These are phyloP conservation scores for Silene noctiflora DNA, from an alignment of 179 eudicot species.

Conservation along the genomic window DNA sequence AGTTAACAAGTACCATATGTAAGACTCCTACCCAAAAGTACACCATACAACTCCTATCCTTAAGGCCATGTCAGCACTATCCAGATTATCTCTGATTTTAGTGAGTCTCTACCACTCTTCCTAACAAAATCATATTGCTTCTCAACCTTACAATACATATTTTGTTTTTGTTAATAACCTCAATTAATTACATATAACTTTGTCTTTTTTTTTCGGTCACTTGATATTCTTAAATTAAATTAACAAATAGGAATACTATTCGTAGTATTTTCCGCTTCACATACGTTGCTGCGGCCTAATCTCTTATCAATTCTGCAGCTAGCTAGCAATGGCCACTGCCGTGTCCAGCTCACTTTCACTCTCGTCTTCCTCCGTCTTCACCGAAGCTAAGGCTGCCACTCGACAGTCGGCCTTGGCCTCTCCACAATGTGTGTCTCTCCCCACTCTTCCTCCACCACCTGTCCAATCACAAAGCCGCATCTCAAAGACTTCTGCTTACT, in stretches of 20 bases:
- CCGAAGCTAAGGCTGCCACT: slow-evolving; percentile 41
- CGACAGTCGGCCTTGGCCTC: slow-evolving; percentile 54
- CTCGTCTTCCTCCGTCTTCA: slow-evolving; percentile 40
- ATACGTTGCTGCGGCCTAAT: neutral
- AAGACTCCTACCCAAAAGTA: neutral
- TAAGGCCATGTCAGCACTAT: slow-evolving; percentile 29
- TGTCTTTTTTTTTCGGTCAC: neutral
- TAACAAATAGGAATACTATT: neutral
- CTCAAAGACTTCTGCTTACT: slow-evolving; percentile 48
- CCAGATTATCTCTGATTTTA: slow-evolving; percentile 16
- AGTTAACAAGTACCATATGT: slow-evolving; percentile 11
- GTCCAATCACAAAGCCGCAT: slow-evolving; percentile 45
- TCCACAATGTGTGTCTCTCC: slow-evolving; percentile 62
- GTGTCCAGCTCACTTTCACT: slow-evolving; percentile 54
- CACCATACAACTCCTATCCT: slow-evolving; percentile 37
- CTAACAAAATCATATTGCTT: slow-evolving; percentile 1
- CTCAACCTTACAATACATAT: slow-evolving; percentile 26
- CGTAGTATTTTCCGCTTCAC: neutral
- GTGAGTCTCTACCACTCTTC: slow-evolving; percentile 25
- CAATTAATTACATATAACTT: slow-evolving; percentile 5
- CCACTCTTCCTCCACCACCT: slow-evolving; percentile 53
- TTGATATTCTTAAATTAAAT: neutral
- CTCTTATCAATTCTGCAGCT: neutral
- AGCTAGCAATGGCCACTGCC: slow-evolving; percentile 52
- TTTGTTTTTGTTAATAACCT: neutral